Evolutionary conservation across 176 grass and related monocot genomes (phyloP).

Genomic region (Raddia distichophylla): DNA sequence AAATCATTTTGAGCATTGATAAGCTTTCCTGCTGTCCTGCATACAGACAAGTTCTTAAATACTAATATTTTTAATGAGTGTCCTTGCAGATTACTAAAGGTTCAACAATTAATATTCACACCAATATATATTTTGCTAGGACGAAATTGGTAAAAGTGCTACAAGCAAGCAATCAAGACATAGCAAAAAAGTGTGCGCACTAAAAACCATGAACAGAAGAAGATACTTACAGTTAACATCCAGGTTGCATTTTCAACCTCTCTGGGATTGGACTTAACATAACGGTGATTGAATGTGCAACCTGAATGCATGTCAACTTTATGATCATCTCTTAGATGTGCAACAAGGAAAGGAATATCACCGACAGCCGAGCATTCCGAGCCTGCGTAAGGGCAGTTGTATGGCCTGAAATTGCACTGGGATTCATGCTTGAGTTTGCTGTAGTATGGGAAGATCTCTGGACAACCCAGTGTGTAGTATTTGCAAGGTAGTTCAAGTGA

Average conservation of each 20-base stretch:
- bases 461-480: slow-evolving; percentile 72
- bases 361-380: slow-evolving; percentile 84
- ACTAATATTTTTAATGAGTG: not conserved
- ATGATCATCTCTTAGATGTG: slow-evolving; percentile 87
- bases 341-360: slow-evolving; percentile 77
- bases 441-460: slow-evolving; percentile 85
- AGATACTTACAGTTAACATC: slow-evolving; percentile 91
- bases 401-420: slow-evolving; percentile 88
- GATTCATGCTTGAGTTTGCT: slow-evolving; percentile 89
- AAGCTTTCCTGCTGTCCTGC: not conserved
- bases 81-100: not conserved
- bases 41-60: not conserved
- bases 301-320: slow-evolving; percentile 95
- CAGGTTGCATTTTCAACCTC: slow-evolving; percentile 97
- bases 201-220: not conserved
- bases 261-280: slow-evolving; percentile 87
- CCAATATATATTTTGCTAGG: not conserved
- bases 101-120: not conserved
- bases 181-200: not conserved
- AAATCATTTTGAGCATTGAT: not conserved
- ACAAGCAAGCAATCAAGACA: slow-evolving; percentile 30
- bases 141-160: not conserved
- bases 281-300: slow-evolving; percentile 96
- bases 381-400: slow-evolving; percentile 91
- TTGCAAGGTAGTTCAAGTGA: slow-evolving; percentile 90